Conservation (phyloP, 1,284 basidiomycete genomes). For the Cryptococcus maquisensis region DNA sequence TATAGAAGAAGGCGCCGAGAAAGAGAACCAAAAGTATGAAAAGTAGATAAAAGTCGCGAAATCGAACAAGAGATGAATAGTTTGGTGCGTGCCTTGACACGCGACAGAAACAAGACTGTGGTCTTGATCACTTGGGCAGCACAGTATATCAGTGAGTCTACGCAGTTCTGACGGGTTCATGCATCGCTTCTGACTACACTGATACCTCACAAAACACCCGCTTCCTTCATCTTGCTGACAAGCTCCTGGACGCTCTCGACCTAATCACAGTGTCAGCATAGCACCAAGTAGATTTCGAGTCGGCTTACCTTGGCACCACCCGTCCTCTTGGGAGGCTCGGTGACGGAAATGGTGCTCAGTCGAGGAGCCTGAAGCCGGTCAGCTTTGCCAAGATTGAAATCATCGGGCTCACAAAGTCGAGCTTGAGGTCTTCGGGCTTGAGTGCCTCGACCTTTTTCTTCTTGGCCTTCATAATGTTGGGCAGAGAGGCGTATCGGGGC, state of each 20-base stretch:
- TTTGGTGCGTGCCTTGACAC: neutral
- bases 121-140: too few species aligned
- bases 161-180: neutral
- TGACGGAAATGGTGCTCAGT: constrained; percentile 84
- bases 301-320: constrained; percentile 79
- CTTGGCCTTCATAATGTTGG: constrained; percentile 98
- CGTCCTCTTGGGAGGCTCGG: constrained; percentile 83
- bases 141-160: neutral
- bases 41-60: neutral
- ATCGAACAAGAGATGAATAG: neutral
- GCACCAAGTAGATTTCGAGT: neutral
- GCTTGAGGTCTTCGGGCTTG: constrained; percentile 71
- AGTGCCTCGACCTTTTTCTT: constrained; percentile 94
- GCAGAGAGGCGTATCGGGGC: constrained; percentile 88
- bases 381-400: neutral
- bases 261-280: constrained; percentile 44
- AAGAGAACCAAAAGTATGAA: too few species aligned
- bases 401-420: constrained; percentile 43
- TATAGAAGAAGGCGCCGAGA: too few species aligned
- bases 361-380: constrained; percentile 54
- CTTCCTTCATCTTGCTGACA: constrained; percentile 83
- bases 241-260: constrained; percentile 85
- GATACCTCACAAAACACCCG: constrained; percentile 59
- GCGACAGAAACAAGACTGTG: neutral
- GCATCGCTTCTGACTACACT: neutral